phyloP scores from a whole-genome alignment of 2,329 filamentous ascomycete species.

The Colletotrichum sublineola region DNA sequence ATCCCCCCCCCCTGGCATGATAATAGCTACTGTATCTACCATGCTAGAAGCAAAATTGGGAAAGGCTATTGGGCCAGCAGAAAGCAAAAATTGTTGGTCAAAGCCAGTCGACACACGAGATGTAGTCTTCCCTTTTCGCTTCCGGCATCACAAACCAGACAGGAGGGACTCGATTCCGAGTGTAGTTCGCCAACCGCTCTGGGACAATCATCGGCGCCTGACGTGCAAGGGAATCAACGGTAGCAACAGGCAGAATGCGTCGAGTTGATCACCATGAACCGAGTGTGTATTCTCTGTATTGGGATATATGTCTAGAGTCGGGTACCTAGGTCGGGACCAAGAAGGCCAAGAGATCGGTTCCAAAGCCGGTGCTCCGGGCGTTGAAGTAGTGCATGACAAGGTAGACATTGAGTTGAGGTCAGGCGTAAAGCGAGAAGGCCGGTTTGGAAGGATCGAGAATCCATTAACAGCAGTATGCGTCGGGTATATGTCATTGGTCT shows the following conservation, averaged over 20 bases:
- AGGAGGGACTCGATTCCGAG: conserved; percentile 15
- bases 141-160: conserved; percentile 28
- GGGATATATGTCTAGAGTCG: background rate
- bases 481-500: background rate
- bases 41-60: background rate
- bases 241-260: background rate
- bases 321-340: background rate
- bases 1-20: too few relatives aligned
- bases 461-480: background rate
- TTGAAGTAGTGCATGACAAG: background rate
- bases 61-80: background rate
- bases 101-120: background rate
- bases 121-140: conserved; percentile 26
- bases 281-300: too few relatives aligned
- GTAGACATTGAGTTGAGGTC: background rate
- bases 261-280: background rate
- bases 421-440: too few relatives aligned
- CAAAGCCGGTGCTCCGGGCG: background rate
- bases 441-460: background rate
- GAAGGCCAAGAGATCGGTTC: background rate
- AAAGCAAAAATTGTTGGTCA: background rate
- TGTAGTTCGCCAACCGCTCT: background rate
- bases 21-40: background rate
- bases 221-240: background rate
- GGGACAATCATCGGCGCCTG: background rate